Evolutionary conservation across 345 rosid species (phyloP), one percentile per base, ranked within the genome.

Genomic region (Brassica cretica): DNA sequence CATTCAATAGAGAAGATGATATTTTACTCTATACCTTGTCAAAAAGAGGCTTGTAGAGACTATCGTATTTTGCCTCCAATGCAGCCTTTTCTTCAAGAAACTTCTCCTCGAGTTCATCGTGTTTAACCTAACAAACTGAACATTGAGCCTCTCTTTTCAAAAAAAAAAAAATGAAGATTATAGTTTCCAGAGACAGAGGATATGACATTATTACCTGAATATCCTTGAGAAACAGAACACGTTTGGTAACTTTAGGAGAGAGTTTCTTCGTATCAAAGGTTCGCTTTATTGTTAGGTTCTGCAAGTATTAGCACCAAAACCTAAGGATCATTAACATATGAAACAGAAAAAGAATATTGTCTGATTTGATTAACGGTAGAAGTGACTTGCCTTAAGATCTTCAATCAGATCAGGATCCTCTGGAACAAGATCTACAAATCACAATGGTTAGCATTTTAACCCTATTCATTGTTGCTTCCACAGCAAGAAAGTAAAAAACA

Each of bases 101-200:
- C 74, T 76, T 81, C 29, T 60, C 70, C 62, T 81, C 83, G 37
- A 81, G 77, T 35, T 71, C 77, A 66, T 81, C 53, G 15, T 81
- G 83, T 71, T 76, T 39, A 33, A 46, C 62, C 83, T 81, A 4
- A 76, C 5, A 64, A 61, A 19, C 0, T 11, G 0, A 76, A 49
- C 46, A 59, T 11, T 14, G 30, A 56, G 18, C 39, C 67, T 6
- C 44, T 71, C 39, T 16, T 35, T 2, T 73, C 30, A 19, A 25
- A 25, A 25, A 25, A 25, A 37, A 3, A n/a, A 16, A 33, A 30
- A 12, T 25, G 64, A 44, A 61, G 35, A 69, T 27, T 53, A 39
- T 18, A 66, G 30, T 44, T 16, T 53, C 2, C 1, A 74, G 27
- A 62, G 46, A 29, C 2, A 8, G 27, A 11, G 0, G 46, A 25